Percentiles rank a stretch among this genome's conserved stretches.
These are phyloP conservation scores for Lipomyces starkeyi DNA, from an alignment of 805 yeast species.

Conservation along the genomic window DNA sequence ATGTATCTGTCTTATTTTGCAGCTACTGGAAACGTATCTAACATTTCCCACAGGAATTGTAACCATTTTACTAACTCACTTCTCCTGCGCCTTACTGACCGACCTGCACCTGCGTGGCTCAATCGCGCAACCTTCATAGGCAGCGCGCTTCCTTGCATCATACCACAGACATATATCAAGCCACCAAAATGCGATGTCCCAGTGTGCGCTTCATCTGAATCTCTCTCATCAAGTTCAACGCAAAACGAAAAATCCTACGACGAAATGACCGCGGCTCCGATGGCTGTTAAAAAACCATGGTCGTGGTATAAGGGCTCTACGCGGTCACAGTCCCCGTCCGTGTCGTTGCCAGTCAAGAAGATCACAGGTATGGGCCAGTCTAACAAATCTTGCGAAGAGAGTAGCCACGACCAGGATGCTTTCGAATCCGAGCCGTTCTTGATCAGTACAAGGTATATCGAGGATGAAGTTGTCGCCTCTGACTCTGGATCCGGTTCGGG, in stretches of 20 bases:
- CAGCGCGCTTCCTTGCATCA: conserved; percentile 31
- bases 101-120: conserved; percentile 35
- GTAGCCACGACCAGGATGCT: background rate
- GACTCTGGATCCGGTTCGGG: background rate
- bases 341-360: background rate
- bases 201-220: conserved; percentile 5
- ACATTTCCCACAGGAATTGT: conserved; percentile 22
- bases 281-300: background rate
- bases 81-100: conserved; percentile 24
- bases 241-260: conserved; percentile 21
- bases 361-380: background rate
- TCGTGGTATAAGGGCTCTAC: background rate
- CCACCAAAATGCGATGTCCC: conserved; percentile 30
- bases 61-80: conserved; percentile 35
- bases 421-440: conserved; percentile 15
- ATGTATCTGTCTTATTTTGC: background rate
- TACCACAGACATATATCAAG: conserved; percentile 29
- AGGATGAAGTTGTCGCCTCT: conserved; percentile 17
- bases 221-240: background rate
- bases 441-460: conserved; percentile 26
- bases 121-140: conserved; percentile 34
- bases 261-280: conserved; percentile 13
- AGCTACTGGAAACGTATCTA: background rate
- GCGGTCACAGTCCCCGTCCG: background rate
- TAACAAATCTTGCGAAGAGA: background rate